Percentiles rank a stretch among this genome's conserved stretches.
Evolutionary conservation across 208 protist species (phyloP).

Genomic region (Acanthamoeba lugdunensis): DNA sequence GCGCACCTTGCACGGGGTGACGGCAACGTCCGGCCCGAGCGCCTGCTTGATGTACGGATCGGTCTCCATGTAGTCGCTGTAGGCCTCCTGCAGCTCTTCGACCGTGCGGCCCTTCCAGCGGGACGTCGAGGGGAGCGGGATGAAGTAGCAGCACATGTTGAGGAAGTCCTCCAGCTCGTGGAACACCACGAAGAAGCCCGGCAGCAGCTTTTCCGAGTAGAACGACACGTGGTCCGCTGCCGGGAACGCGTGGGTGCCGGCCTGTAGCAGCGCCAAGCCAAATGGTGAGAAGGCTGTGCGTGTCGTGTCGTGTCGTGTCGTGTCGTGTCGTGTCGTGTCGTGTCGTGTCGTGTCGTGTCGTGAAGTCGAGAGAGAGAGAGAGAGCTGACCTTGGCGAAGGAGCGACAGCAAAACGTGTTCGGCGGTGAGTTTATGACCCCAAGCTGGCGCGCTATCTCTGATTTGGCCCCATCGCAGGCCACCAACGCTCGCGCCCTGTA

Average conservation of each 20-base stretch:
- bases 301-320: no score
- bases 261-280: neutral
- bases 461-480: constrained; percentile 51
- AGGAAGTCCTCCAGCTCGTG: constrained; percentile 73
- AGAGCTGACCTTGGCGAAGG: constrained; percentile 58
- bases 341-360: no score
- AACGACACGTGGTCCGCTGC: constrained; percentile 63
- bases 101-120: constrained; percentile 33
- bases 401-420: constrained; percentile 69
- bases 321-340: no score
- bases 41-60: constrained; percentile 62
- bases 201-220: constrained; percentile 53
- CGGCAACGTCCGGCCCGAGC: constrained; percentile 57
- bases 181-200: constrained; percentile 73
- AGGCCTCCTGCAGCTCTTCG: constrained; percentile 37
- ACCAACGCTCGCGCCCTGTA: constrained; percentile 69
- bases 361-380: neutral
- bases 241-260: constrained; percentile 70
- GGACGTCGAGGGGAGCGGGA: constrained; percentile 30
- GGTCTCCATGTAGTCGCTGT: constrained; percentile 40
- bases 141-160: constrained; percentile 74
- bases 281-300: neutral
- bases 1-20: constrained; percentile 68
- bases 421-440: constrained; percentile 63
- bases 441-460: constrained; percentile 59